These are phyloP conservation scores for Podila verticillata DNA, from an alignment of 192 early-diverging fungal genomes.

Conservation along the genomic window DNA sequence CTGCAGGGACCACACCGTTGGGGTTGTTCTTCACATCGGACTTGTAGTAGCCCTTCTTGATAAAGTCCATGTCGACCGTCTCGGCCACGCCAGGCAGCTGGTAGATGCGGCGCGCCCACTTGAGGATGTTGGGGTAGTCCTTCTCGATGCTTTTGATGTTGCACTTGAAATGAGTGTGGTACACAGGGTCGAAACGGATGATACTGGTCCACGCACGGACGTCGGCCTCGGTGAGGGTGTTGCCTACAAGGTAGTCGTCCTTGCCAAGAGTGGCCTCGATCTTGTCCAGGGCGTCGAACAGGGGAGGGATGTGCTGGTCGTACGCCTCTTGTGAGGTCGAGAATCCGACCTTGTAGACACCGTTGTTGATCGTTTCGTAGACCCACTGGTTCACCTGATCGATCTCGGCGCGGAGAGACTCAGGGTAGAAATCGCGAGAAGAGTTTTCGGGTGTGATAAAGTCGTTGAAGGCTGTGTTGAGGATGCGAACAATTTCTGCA, in stretches of 20 bases:
- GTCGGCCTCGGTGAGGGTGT: constrained; percentile 92
- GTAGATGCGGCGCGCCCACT: constrained; percentile 86
- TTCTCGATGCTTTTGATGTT: constrained; percentile 86
- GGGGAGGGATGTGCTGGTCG: constrained; percentile 72
- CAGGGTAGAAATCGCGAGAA: constrained; percentile 83
- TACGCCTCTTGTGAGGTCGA: constrained; percentile 89
- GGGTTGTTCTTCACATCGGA: constrained; percentile 95
- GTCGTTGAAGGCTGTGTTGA: constrained; percentile 90
- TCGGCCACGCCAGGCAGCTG: constrained; percentile 80
- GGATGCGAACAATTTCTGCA: constrained; percentile 9
- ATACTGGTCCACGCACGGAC: constrained; percentile 95
- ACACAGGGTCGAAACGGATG: constrained; percentile 94
- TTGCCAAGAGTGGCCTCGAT: constrained; percentile 81
- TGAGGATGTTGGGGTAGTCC: constrained; percentile 88
- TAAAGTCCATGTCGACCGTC: constrained; percentile 95
- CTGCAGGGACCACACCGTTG: constrained; percentile 78
- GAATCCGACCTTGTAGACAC: constrained; percentile 95
- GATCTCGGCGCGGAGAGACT: constrained; percentile 75
- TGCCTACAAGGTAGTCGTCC: constrained; percentile 83
- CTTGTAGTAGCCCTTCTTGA: constrained; percentile 95
- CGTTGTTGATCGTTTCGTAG: constrained; percentile 96
- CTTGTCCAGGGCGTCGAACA: constrained; percentile 84
- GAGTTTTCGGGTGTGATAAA: constrained; percentile 66
- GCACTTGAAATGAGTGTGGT: constrained; percentile 96
- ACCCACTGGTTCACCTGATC: constrained; percentile 92